A percentile compares a stretch with the other conserved stretches of the same genome.
phyloP scores from a whole-genome alignment of 768 basidiomycete genomes.

The Pleurotus giganteus region DNA sequence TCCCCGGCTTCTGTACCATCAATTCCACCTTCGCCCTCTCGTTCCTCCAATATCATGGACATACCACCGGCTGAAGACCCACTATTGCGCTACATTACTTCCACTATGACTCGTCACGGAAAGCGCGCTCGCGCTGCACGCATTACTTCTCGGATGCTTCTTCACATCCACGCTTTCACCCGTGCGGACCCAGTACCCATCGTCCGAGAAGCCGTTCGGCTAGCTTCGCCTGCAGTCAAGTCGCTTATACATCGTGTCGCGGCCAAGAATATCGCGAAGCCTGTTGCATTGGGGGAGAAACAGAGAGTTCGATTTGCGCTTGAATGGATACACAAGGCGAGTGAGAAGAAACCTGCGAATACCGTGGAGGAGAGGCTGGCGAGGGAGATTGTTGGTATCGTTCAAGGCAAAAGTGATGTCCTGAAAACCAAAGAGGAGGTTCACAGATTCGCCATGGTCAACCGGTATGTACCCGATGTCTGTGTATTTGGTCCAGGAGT shows the following conservation, averaged over 20 bases:
- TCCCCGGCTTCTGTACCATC: conserved; percentile 7
- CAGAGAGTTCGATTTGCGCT: conserved; percentile 74
- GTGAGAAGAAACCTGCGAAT: conserved; percentile 53
- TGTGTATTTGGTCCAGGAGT: background rate
- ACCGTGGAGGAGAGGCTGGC: conserved; percentile 71
- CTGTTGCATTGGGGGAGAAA: conserved; percentile 75
- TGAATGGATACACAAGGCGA: conserved; percentile 66
- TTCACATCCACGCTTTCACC: conserved; percentile 72
- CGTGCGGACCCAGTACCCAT: conserved; percentile 78
- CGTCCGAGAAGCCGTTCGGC: conserved; percentile 66
- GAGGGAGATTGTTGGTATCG: conserved; percentile 68
- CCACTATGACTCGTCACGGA: conserved; percentile 60
- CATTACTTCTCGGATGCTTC: conserved; percentile 58
- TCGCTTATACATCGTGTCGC: conserved; percentile 55
- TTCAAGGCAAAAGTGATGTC: conserved; percentile 61
- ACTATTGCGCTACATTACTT: conserved; percentile 66
- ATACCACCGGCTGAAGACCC: conserved; percentile 79
- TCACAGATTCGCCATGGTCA: conserved; percentile 72
- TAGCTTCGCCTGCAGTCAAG: conserved; percentile 71
- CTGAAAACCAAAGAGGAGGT: conserved; percentile 58
- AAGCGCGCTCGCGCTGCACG: conserved; percentile 59
- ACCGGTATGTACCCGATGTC: conserved; percentile 53
- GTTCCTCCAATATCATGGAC: conserved; percentile 33
- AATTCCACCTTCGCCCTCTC: conserved; percentile 8
- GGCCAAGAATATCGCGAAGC: conserved; percentile 64